Evolutionary conservation across 441 rosid genomes (phyloP).

Genomic region (Cnidoscolus chayamansa): DNA sequence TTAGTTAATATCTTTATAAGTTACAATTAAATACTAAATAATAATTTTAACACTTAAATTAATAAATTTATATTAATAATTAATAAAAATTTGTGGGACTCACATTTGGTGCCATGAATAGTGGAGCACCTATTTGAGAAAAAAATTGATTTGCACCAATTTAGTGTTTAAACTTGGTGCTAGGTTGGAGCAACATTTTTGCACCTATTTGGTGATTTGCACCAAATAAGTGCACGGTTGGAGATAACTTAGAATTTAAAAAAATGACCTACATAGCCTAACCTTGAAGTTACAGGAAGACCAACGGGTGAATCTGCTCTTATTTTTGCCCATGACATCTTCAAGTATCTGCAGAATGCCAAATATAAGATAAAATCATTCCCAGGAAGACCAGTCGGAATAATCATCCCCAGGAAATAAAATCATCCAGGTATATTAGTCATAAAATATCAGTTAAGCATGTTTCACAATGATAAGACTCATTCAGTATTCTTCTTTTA

Average conservation of each 20-base stretch:
- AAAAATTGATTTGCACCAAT: no score
- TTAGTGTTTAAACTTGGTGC: no score
- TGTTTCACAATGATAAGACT: background rate
- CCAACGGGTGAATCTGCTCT: conserved; percentile 8
- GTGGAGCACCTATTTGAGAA: no score
- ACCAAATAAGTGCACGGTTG: no score
- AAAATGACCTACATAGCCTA: conserved; percentile 3
- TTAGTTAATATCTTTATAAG: no score
- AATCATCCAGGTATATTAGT: background rate
- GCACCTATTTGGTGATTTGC: no score
- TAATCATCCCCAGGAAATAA: background rate
- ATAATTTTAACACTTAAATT: no score
- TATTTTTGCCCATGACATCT: conserved; percentile 29
- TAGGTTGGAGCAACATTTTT: no score
- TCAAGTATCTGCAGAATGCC: conserved; percentile 36
- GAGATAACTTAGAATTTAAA: background rate
- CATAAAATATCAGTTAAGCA: background rate
- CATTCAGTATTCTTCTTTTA: background rate
- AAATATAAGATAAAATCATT: background rate
- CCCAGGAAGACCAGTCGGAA: background rate
- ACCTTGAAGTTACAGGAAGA: conserved; percentile 37
- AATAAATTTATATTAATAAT: no score
- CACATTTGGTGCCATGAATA: no score
- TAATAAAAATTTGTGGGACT: no score
- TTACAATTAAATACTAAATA: no score